Conservation (phyloP, 2,329 filamentous ascomycete species). For the Cytospora piceae region DNA sequence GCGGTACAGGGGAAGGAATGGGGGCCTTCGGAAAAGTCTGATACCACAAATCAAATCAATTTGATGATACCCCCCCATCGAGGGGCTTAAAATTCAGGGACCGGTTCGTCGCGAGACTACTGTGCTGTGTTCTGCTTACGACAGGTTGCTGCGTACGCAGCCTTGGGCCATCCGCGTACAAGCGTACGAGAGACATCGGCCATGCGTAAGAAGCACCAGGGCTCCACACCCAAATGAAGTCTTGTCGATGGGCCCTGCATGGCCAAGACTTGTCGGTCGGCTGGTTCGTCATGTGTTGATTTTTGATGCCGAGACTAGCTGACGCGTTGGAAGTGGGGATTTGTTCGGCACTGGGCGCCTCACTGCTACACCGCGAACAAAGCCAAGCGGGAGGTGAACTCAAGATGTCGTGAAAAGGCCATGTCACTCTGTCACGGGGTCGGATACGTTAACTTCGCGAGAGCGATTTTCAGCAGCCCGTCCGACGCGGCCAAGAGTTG, state of each 20-base stretch:
- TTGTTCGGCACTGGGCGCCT: no score
- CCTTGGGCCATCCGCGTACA: background rate
- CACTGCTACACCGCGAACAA: no score
- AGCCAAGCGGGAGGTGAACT: no score
- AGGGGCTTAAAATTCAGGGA: conserved; percentile 6
- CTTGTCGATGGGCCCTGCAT: no score
- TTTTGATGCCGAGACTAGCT: no score
- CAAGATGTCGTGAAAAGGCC: background rate
- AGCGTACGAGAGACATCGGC: background rate
- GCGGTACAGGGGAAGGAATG: conserved; percentile 8
- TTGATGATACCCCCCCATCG: conserved; percentile 8
- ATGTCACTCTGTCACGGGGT: background rate
- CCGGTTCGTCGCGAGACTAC: background rate
- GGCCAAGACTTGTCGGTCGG: no score
- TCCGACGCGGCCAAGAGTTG: background rate
- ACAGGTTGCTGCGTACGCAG: background rate
- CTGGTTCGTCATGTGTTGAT: no score
- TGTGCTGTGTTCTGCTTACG: background rate
- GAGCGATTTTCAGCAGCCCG: background rate
- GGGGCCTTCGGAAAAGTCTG: conserved; percentile 9
- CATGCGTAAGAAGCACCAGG: background rate
- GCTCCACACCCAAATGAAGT: no score
- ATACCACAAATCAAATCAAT: conserved; percentile 20
- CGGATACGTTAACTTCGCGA: background rate
- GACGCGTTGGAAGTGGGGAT: no score